These are phyloP conservation scores for Austroboletus novae-zelandiae DNA, from an alignment of 1,284 basidiomycete species.

Conservation along the genomic window DNA sequence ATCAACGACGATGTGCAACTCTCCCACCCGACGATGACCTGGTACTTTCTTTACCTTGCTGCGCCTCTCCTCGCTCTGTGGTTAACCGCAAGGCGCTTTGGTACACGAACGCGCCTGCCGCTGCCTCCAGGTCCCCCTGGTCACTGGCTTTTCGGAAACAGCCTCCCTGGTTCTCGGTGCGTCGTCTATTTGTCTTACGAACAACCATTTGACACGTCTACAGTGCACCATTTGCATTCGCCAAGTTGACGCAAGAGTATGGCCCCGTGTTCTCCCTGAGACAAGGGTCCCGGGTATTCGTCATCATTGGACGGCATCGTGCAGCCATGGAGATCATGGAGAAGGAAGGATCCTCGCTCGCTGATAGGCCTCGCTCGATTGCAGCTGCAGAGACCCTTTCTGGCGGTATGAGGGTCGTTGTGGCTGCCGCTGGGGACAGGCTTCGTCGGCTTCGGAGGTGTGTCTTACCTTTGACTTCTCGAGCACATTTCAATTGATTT, in stretches of 20 bases:
- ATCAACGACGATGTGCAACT: too few species aligned
- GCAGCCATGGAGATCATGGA: constrained; percentile 27
- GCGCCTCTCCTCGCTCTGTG: not conserved
- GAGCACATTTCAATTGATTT: not conserved
- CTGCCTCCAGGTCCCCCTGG: constrained; percentile 17
- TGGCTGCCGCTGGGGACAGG: constrained; percentile 3
- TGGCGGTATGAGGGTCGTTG: constrained; percentile 13
- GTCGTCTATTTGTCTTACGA: not conserved
- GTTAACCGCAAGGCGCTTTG: not conserved
- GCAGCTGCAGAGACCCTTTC: constrained; percentile 18
- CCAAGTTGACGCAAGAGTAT: constrained; percentile 16
- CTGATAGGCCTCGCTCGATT: constrained; percentile 24
- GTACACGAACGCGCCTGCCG: not conserved
- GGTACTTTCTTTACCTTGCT: too few species aligned
- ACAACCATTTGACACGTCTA: too few species aligned
- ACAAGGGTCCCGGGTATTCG: constrained; percentile 12
- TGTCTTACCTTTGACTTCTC: not conserved
- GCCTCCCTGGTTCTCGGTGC: constrained; percentile 13
- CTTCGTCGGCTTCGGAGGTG: constrained; percentile 16
- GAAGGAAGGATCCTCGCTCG: constrained; percentile 20
- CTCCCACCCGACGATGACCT: too few species aligned
- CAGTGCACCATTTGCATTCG: constrained; percentile 15
- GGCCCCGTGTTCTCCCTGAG: constrained; percentile 21
- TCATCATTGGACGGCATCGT: constrained; percentile 16
- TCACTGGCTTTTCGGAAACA: constrained; percentile 17